These are phyloP conservation scores for Paspalum notatum DNA, from an alignment of 176 grass and related monocot species.

Conservation along the genomic window DNA sequence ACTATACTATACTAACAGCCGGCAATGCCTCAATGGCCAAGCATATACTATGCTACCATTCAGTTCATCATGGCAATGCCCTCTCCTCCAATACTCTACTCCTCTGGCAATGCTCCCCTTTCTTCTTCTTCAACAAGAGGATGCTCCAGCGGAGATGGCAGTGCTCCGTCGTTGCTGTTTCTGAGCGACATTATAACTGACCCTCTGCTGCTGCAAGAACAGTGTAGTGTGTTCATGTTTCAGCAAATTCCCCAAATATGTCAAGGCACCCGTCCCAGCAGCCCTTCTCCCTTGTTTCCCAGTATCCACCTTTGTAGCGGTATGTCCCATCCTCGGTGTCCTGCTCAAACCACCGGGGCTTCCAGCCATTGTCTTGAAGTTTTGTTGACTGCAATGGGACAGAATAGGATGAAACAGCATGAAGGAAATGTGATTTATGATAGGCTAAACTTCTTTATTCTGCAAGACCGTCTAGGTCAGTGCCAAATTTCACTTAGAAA, in stretches of 20 bases:
- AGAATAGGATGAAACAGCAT: neutral
- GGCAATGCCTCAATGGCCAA: slow-evolving; percentile 20
- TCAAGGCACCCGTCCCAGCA: slow-evolving; percentile 61
- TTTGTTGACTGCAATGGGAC: slow-evolving; percentile 52
- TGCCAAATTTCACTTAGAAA: neutral
- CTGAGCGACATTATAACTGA: neutral
- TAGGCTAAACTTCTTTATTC: neutral
- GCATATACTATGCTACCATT: slow-evolving; percentile 31
- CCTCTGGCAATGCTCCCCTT: neutral
- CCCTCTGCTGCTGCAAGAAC: neutral
- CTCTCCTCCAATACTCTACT: slow-evolving; percentile 5
- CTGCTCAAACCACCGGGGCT: slow-evolving; percentile 63
- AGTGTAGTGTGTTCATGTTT: slow-evolving; percentile 16
- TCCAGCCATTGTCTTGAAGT: slow-evolving; percentile 78
- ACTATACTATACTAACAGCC: slow-evolving; percentile 35
- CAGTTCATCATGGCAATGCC: slow-evolving; percentile 22
- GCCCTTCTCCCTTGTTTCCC: slow-evolving; percentile 68
- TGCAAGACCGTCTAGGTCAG: neutral
- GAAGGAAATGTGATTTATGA: neutral
- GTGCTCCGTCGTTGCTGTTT: neutral
- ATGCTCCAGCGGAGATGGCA: neutral
- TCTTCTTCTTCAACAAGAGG: slow-evolving; percentile 20
- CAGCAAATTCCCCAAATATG: slow-evolving; percentile 66
- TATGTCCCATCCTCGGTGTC: slow-evolving; percentile 35
- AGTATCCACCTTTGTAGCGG: slow-evolving; percentile 70